Conservation (phyloP, 1,139 yeast species). For the Debaryomycetaceae sp. region DNA sequence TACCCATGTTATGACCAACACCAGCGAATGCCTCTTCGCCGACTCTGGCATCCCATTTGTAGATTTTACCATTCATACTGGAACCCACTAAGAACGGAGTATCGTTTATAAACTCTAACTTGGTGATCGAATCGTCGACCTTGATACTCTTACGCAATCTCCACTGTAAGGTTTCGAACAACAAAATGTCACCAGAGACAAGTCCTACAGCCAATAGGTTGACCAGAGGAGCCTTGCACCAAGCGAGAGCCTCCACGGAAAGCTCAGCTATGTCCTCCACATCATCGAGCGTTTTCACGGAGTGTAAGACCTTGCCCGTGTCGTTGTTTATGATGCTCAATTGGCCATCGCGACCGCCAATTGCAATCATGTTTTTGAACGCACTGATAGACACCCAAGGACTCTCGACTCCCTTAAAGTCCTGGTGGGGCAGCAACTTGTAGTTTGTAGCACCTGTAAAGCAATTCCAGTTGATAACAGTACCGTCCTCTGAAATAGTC, state of each 20-base stretch:
- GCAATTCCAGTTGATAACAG: constrained; percentile 87
- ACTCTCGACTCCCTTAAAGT: constrained; percentile 66
- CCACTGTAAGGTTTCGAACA: constrained; percentile 87
- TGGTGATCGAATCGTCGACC: constrained; percentile 80
- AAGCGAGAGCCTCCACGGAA: constrained; percentile 80
- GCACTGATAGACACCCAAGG: constrained; percentile 80
- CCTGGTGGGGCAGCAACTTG: constrained; percentile 58
- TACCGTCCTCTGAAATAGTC: constrained; percentile 84
- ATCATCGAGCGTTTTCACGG: constrained; percentile 60
- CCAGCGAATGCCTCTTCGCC: constrained; percentile 75
- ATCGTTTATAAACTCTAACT: constrained; percentile 60
- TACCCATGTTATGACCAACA: constrained; percentile 92
- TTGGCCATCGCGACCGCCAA: constrained; percentile 87
- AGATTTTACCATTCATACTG: constrained; percentile 80
- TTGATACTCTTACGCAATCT: constrained; percentile 69
- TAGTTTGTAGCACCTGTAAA: constrained; percentile 68
- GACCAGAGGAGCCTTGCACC: constrained; percentile 66
- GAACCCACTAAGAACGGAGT: constrained; percentile 63
- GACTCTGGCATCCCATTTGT: constrained; percentile 86
- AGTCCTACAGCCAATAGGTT: constrained; percentile 74
- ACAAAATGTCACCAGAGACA: constrained; percentile 79
- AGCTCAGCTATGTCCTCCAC: constrained; percentile 68
- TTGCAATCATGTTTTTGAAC: constrained; percentile 51
- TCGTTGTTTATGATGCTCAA: constrained; percentile 71
- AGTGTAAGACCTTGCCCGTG: constrained; percentile 65